Base-by-base conservation (phyloP, 192 early-diverging fungal species). In the Backusella circina region DNA sequence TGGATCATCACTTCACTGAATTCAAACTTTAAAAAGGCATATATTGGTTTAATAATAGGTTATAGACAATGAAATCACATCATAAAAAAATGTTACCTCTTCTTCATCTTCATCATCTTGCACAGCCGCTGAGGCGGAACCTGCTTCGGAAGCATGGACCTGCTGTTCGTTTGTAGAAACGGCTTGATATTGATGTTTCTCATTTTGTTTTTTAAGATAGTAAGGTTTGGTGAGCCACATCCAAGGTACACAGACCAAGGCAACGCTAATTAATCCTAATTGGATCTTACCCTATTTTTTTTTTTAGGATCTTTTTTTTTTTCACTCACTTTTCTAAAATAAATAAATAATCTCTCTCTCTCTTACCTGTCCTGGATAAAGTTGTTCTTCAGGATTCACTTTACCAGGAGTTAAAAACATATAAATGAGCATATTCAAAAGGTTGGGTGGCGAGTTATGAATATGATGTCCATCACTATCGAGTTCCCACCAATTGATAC, bases 371-470 rank as follows among this genome's bases (percentile, higher is more conserved):
- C 96, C 96, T 21, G 90, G 77, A 82, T 90, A 99, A 57, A 99
- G 86, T 72, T 84, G 86, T 70, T 94, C 91, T 30, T 79, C 80
- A 23, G 89, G 84, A 31, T 72, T 76, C 38, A 98, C 90, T 30
- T 47, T 82, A 30, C 98, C 98, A 15, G 98, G 98, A 38, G 90
- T 90, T 77, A 99, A 84, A 85, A 99, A 96, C 98, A 99, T 99
- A 85, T 97, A 98, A 82, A 99, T 99, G 72, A 99, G 87, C 76
- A 94, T 97, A 90, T 99, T 99, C 64, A 99, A 88, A 84, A 99
- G 84, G 38, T 94, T 93, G 23, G 98, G 98, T 4, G 97, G 93
- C 35, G 93, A 86, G 84, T 93, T 88, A 32, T 81, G 90, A 26
- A 93, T 72, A 33, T 75, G 32, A 61, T 92, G 77, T 70, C 93